These are phyloP conservation scores for Myxozyma vanderwaltii DNA, from an alignment of 805 yeast species.

Conservation along the genomic window DNA sequence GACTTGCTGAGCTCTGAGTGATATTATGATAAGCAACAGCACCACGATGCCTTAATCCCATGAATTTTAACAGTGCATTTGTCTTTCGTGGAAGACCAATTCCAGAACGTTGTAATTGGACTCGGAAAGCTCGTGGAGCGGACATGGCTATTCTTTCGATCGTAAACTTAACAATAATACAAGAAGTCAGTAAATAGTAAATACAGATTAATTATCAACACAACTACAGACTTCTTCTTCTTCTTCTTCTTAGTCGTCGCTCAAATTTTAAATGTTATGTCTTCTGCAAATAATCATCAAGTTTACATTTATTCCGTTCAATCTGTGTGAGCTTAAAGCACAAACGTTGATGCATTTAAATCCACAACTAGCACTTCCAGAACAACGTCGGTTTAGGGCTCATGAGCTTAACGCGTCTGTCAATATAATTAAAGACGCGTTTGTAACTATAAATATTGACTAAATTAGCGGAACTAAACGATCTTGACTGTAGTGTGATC, in stretches of 20 bases:
- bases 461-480: too few relatives aligned
- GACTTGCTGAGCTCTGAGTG: slow-evolving; percentile 81
- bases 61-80: slow-evolving; percentile 63
- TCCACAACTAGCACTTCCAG: neutral
- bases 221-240: too few relatives aligned
- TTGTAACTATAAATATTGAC: too few relatives aligned
- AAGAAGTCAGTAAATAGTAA: too few relatives aligned
- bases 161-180: too few relatives aligned
- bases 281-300: too few relatives aligned
- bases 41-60: slow-evolving; percentile 78
- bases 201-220: too few relatives aligned
- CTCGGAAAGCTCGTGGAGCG: slow-evolving; percentile 64
- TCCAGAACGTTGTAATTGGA: slow-evolving; percentile 77
- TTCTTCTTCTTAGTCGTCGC: too few relatives aligned
- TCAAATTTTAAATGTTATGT: too few relatives aligned
- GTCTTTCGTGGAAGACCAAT: slow-evolving; percentile 78
- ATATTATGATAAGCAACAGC: slow-evolving; percentile 72
- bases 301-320: too few relatives aligned
- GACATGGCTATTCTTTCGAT: slow-evolving; percentile 18
- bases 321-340: neutral
- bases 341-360: neutral
- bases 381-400: neutral
- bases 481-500: too few relatives aligned
- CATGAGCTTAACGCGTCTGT: neutral
- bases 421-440: too few relatives aligned